Evolutionary conservation across 176 grass and related monocot genomes (phyloP).

Genomic region (Ensete ventricosum): DNA sequence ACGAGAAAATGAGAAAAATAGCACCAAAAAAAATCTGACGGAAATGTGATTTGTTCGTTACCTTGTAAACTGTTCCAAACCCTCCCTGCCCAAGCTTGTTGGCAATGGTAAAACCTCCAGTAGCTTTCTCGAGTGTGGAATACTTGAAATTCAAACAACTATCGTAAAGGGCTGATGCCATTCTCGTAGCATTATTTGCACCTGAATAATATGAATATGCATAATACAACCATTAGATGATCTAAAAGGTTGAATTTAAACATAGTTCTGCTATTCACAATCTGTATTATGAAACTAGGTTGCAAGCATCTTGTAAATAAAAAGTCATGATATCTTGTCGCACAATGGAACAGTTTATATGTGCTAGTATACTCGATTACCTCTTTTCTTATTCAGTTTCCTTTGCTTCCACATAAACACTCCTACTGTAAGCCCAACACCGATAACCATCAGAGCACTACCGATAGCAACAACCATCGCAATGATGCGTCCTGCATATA

Average conservation of each 20-base stretch:
- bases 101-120: neutral
- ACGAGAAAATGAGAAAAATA: neutral
- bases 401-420: slow-evolving; percentile 1
- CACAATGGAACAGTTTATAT: neutral
- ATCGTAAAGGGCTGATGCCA: neutral
- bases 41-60: neutral
- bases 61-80: slow-evolving; percentile 16
- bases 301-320: neutral
- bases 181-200: neutral
- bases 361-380: neutral
- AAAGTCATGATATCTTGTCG: neutral
- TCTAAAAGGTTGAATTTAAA: too few species aligned
- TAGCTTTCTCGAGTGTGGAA: slow-evolving; percentile 16
- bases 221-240: neutral
- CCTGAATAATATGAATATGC: neutral
- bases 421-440: neutral
- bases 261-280: too few species aligned
- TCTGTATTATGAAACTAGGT: too few species aligned
- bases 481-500: slow-evolving; percentile 3
- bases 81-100: slow-evolving; percentile 17
- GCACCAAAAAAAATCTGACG: neutral
- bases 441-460: neutral
- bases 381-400: slow-evolving; percentile 7
- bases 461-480: neutral
- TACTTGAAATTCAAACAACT: slow-evolving; percentile 14